A percentile compares a stretch with the other conserved stretches of the same genome.
These are phyloP conservation scores for Crithidia brevicula DNA, from an alignment of 208 protist species.

Conservation along the genomic window DNA sequence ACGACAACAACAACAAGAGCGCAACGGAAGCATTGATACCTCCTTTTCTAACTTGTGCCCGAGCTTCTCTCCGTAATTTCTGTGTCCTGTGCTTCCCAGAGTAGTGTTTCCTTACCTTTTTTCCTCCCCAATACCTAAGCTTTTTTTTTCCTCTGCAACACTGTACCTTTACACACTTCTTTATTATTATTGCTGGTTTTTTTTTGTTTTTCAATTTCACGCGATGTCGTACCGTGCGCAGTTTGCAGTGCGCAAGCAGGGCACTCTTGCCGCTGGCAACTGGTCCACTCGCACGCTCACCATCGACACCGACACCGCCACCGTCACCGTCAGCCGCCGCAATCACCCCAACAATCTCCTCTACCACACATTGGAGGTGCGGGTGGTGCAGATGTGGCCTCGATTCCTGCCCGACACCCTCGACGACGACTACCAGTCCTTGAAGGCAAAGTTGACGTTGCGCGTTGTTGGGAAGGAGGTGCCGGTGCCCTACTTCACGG, in stretches of 20 bases:
- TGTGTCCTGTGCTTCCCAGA: too few species aligned
- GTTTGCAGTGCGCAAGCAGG: conserved; percentile 30
- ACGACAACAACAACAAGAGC: too few species aligned
- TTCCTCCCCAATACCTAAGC: too few species aligned
- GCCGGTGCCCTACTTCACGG: conserved; percentile 14
- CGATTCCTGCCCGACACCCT: conserved; percentile 19
- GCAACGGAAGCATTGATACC: too few species aligned
- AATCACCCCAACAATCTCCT: conserved; percentile 22
- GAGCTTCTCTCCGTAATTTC: too few species aligned
- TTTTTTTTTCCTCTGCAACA: too few species aligned
- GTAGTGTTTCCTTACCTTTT: too few species aligned
- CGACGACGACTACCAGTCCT: conserved; percentile 11
- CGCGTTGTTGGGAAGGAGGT: conserved; percentile 21
- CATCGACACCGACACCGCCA: conserved; percentile 22
- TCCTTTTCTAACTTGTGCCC: too few species aligned
- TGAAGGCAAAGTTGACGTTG: conserved; percentile 26
- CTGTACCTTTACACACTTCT: neutral
- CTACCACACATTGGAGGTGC: conserved; percentile 26
- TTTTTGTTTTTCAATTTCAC: neutral
- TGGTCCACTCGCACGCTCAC: conserved; percentile 34
- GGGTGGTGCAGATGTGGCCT: conserved; percentile 27
- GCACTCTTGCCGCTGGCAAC: neutral
- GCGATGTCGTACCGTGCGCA: neutral
- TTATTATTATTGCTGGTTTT: neutral
- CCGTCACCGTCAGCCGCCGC: conserved; percentile 31